Evolutionary conservation across 2,329 filamentous ascomycete genomes (phyloP), one percentile per base, ranked within the genome.

Genomic region (Colletotrichum eremochloae): DNA sequence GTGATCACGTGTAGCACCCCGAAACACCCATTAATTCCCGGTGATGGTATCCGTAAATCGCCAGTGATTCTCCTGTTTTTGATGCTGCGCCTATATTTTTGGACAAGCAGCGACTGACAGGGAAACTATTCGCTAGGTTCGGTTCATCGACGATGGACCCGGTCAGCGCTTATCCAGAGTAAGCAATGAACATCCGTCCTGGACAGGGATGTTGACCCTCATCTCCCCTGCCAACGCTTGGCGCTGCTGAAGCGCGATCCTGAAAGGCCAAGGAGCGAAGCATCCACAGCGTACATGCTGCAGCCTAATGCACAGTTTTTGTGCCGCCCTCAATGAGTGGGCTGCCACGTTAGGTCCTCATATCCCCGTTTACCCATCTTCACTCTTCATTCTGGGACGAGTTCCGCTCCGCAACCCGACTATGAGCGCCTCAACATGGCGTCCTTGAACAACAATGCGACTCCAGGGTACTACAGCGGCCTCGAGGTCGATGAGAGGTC

Each of bases 111-210:
- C 52, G 20, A 15, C n/a, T 20, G 24, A 42, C 33, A 31, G 50
- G 65, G 57, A 68, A 55, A 46, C 55, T 38, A 72, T 69, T 69
- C 53, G 69, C 55, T 53, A 60, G 69, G 15, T 48, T 29, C 9
- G 55, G 31, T 61, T 53, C 60, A 69, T 55, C 52, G 29, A 36
- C 55, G 31, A 68, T 56, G 60, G 55, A 24, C 3, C 46, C 52
- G 6, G 46, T 69, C 65, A 56, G 69, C 69, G 69, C 69, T 72
- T 72, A 60, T n/a, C 64, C 69, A 15, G 40, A 55, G n/a, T 18
- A 9, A 64, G 69, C 15, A 60, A 61, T 50, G 38, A 56, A n/a
- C 38, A 20, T 40, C 40, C 65, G 44, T 55, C 29, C 7, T 14
- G 33, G 24, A 20, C 69, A 64, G 40, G 69, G 66, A n/a, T 63